Base-by-base conservation (phyloP, 495 filamentous ascomycete genomes). In the Margaritispora aquatica region DNA sequence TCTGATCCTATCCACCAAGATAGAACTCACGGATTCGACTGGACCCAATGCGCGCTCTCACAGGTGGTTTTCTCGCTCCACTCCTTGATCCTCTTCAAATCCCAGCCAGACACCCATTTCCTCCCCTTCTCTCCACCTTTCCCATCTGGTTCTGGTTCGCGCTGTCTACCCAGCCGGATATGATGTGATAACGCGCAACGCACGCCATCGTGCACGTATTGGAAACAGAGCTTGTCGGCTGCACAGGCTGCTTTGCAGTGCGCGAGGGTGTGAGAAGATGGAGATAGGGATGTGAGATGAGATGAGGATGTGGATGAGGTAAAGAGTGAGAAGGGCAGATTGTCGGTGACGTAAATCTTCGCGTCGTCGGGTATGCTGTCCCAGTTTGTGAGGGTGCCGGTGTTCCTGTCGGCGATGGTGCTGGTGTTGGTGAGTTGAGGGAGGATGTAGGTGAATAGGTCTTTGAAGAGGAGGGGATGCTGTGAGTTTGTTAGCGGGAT, bases 201-300 rank as follows among this genome's bases (percentile, higher is more conserved):
- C 31, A 5, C 41, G 23, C 41, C 55, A 27, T 50, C 4, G 21
- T 50, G 24, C 15, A 58, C 55, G 46, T 50, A 58, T 24, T 58
- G 55, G n/a, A 58, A 50, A n/a, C 55, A 58, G 15, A 50, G 9
- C n/a, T 58, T 51, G 23, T 58, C 44, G 31, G 44, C 44, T 50
- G 50, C 8, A 51, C 55, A 58, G 11, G 55, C 47, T 22, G 7
- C 47, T 29, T 51, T 27, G 27, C 55, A 58, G 21, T 58, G 9
- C 21, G 4, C 8, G 41, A 58, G 51, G 47, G 44, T 50, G 21
- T n/a, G 36, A 22, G 21, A 2, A 34, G 11, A 2, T 44, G 15
- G 2, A 15, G 38, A 3, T 44, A 13, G 29, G 29, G 5, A 13
- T 5, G 29, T 5, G 5, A 34, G 29, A 29, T 36, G 24, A 38